Evolutionary conservation across 2,329 filamentous ascomycete genomes (phyloP).

Genomic region (Magnaporthiopsis incrustans): DNA sequence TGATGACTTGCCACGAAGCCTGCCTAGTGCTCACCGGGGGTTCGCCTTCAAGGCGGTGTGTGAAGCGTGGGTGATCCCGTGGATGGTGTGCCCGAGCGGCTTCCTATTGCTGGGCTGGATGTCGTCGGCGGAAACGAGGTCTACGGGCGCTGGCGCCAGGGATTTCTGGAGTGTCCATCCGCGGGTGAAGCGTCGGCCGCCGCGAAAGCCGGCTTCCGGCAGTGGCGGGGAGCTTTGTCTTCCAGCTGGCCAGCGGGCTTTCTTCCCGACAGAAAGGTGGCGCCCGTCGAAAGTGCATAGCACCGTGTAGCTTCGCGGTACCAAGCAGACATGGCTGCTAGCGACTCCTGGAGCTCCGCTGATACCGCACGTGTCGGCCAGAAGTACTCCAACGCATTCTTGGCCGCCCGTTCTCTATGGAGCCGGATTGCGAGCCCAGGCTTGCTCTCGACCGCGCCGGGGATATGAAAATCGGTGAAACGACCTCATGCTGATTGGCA

Average conservation of each 20-base stretch:
- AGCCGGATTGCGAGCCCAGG: neutral
- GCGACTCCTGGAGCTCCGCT: conserved; percentile 5
- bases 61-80: conserved; percentile 3
- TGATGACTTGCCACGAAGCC: too few relatives aligned
- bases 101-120: neutral
- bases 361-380: neutral
- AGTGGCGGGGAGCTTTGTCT: neutral
- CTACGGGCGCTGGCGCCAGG: neutral
- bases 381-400: neutral
- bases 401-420: neutral
- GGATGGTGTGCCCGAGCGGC: conserved; percentile 3
- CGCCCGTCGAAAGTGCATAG: conserved; percentile 3
- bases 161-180: conserved; percentile 10
- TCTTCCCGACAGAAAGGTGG: neutral
- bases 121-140: conserved; percentile 2
- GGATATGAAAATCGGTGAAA: neutral
- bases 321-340: conserved; percentile 6
- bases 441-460: neutral
- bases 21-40: neutral
- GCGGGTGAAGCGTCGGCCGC: conserved; percentile 7
- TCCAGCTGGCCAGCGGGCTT: too few relatives aligned
- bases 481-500: neutral
- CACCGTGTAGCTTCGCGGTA: conserved; percentile 5
- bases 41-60: neutral
- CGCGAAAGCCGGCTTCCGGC: neutral